Evolutionary conservation across 352 stramenopile species (phyloP), one percentile per base, ranked within the genome.

Genomic region (Pythium chondricola): DNA sequence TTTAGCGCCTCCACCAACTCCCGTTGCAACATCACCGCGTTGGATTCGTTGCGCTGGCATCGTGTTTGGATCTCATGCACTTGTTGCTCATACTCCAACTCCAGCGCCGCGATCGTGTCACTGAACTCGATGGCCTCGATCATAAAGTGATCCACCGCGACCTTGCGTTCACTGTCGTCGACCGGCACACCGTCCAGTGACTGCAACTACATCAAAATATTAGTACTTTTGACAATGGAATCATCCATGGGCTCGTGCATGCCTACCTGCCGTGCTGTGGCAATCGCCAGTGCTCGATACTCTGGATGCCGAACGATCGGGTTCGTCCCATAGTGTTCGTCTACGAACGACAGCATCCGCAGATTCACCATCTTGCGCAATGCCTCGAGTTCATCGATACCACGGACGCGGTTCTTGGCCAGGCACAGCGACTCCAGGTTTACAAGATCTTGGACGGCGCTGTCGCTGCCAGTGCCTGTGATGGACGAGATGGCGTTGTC

Each of bases 291-390:
- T 7, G 62, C 60, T 8, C 82, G 75, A 60, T 96, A 96, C 22
- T 88, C 78, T 17, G 69, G 69, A 20, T 83, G 70, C 13, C 32
- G 39, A 3, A 77, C 61, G 18, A 95, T 69, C 33, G 83, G 83
- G 43, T 90, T 95, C 1, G 65, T 68, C 2, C 87, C 87, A 54
- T 94, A 96, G 46, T 95, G 80, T 7, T 80, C 71, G 48, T 95
- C 84, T n/a, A 63, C 10, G 21, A 96, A 79, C 3, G 66, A 63
- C 32, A 95, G 51, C 1, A 63, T 51, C 16, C 67, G 67, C 18
- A 96, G 64, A 20, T 58, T 60, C 3, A 88, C 58, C 10, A 95
- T 56, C 30, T 65, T 69, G 1, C 65, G 63, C 32, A 95, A 61
- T 4, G 78, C 41, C 41, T 73, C 59, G 9, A 95, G 63, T 29